Conservation (phyloP, 441 rosid species). For the Hura crepitans region DNA sequence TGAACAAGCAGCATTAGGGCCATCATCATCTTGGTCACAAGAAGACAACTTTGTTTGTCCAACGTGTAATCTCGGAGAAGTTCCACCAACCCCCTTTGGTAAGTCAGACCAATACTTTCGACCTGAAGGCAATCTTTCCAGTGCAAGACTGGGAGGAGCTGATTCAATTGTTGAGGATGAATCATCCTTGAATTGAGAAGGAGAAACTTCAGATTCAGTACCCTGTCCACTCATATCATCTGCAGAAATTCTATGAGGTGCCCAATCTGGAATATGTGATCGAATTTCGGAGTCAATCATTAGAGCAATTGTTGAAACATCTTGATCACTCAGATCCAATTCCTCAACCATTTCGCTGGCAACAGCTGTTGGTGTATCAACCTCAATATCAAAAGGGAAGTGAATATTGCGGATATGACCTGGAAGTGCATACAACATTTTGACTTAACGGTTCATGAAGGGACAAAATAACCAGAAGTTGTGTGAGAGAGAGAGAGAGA, state of each 20-base stretch:
- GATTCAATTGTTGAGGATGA: constrained; percentile 25
- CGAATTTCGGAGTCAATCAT: constrained; percentile 70
- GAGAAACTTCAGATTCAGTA: constrained; percentile 19
- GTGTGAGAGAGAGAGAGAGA: constrained; percentile 1
- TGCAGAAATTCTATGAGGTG: constrained; percentile 28
- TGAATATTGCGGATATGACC: constrained; percentile 80
- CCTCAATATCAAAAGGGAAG: constrained; percentile 79
- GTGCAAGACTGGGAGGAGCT: constrained; percentile 34
- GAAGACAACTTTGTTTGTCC: constrained; percentile 28
- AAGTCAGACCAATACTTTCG: constrained; percentile 80
- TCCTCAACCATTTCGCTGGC: constrained; percentile 95
- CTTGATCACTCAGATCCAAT: constrained; percentile 81
- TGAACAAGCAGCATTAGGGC: constrained; percentile 18
- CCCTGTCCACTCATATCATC: constrained; percentile 21
- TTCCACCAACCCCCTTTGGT: constrained; percentile 39
- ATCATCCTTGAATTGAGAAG: constrained; percentile 26
- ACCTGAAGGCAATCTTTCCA: constrained; percentile 81
- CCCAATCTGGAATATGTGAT: constrained; percentile 66
- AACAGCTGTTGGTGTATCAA: constrained; percentile 77
- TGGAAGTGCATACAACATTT: constrained; percentile 21
- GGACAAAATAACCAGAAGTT: background rate
- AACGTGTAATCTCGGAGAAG: constrained; percentile 32
- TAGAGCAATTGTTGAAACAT: constrained; percentile 58
- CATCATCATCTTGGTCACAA: constrained; percentile 24
- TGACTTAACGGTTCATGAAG: background rate